Conservation (phyloP, 1,139 yeast genomes). For the Pichiaceae sp. region DNA sequence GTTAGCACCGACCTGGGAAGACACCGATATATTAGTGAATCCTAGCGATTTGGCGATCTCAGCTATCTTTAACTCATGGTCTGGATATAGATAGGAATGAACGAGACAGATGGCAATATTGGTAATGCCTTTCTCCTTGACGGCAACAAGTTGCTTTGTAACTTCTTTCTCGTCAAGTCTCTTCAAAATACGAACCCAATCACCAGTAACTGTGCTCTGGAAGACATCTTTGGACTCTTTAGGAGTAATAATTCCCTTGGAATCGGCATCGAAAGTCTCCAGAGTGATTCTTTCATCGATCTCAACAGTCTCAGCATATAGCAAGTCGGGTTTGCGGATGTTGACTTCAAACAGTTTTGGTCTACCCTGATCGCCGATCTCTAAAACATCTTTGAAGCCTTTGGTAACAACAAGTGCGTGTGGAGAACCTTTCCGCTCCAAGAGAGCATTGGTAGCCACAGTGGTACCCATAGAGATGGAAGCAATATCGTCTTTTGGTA, state of each 20-base stretch:
- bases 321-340: constrained; percentile 45
- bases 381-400: constrained; percentile 54
- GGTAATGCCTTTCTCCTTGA: constrained; percentile 48
- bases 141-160: constrained; percentile 28
- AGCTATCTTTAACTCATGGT: constrained; percentile 54
- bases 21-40: constrained; percentile 54
- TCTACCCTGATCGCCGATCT: constrained; percentile 65
- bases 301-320: constrained; percentile 56
- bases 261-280: constrained; percentile 57
- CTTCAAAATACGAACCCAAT: constrained; percentile 46
- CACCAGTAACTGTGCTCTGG: constrained; percentile 39
- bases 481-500: constrained; percentile 37
- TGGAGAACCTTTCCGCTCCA: constrained; percentile 58
- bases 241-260: too few relatives aligned
- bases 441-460: constrained; percentile 63
- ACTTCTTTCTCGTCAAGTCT: constrained; percentile 37
- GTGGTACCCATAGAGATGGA: constrained; percentile 73
- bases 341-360: constrained; percentile 59
- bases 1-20: constrained; percentile 60
- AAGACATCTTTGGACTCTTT: constrained; percentile 22
- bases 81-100: constrained; percentile 64
- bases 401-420: constrained; percentile 55
- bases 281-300: constrained; percentile 65
- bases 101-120: constrained; percentile 62
- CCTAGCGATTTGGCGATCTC: constrained; percentile 43